Evolutionary conservation across 2,329 filamentous ascomycete genomes (phyloP), one percentile per base, ranked within the genome.

Genomic region (Apiospora sp.): DNA sequence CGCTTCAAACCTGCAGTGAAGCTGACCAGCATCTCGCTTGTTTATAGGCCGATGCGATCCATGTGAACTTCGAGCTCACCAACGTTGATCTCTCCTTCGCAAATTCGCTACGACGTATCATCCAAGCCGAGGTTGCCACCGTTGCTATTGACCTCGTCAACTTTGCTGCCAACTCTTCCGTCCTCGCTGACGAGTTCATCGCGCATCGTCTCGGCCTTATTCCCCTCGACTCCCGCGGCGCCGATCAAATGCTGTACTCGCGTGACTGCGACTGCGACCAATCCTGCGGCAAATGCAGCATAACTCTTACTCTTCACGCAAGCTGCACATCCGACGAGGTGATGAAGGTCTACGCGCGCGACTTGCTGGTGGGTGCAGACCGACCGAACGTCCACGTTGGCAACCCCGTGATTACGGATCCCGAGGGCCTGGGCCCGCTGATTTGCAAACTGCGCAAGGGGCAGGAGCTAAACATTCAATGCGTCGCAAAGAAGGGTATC

Each of bases 231-330:
- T 94, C 94, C 72, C 93, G 94, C 79, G 93, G 94, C 80, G 92
- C 96, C 78, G 93, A 95, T 76, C 89, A 92, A 78, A 89, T 98
- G 75, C 88, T 93, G 75, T 98, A 98, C 85, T 93, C 93, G 68
- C 93, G 96, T 80, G 96, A 98, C 84, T 99, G 96, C 86, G 94
- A 97, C 80, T 99, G 96, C 87, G 96, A 98, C 78, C 92, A 96
- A 79, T 94, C 95, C 86, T 99, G 96, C 86, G 93, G 97, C 76
- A 90, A 93, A 78, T 99, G 96, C 87, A 94, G 93, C 77, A 93
- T 98, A 69, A 93, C 91, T 34, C 89, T 99, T 41, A 92, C 90
- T 4, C 88, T 99, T 51, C 92, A 98, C 80, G 96, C 94, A 58
- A 92, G 93, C 80, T 98, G 95, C 84, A 95, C 91, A 3, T 90